Base-by-base conservation (phyloP, 2,329 filamentous ascomycete genomes). In the Dryadomyces quercivorus region DNA sequence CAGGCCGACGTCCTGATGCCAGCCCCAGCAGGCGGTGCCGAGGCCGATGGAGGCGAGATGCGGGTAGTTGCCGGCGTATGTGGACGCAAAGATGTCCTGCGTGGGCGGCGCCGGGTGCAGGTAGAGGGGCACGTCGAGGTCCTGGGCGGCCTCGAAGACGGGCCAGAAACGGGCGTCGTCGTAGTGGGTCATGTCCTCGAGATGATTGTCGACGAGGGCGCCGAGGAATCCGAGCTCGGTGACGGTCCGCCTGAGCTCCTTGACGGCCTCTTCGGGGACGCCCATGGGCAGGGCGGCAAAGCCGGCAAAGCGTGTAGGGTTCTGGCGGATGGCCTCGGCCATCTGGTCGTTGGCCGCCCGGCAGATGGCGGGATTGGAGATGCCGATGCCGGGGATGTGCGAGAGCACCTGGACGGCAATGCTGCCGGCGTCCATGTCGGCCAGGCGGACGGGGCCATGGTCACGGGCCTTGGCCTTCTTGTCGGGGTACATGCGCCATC, bases 1-100 rank as follows among this genome's bases (percentile, higher is more conserved):
- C 36, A 78, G 61, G 0, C 69, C 76, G 1, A 72, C 74, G 10
- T 76, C 71, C 7, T 65, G 64, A 59, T 81, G 78, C 72, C 76
- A 78, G 7, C 74, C 75, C 64, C 70, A 76, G 0, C 69, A 73
- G 10, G 64, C 62, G 15, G 55, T 34, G 12, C 36, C 46, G 1
- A 66, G 63, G 0, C 52, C 55, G 2, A 62, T 56, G 15, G 60
- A 54, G 4, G 26, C 26, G 52, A 68, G 69, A 40, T 64, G 64
- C 1, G 65, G 67, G 4, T 26, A 49, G 31, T 58, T 54, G 56
- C 65, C 69, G 43, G 60, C 59, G 26, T 31, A 31, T 31, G 8
- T 31, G 26, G 26, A 5, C 3, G 54, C 31, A 49, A 58, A 52
- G 59, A 67, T 63, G 5, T 40, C 18, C 21, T 58, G 51, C 6